A percentile compares a stretch with the other conserved stretches of the same genome.
These are phyloP conservation scores for Pseudevernia furfuracea DNA, from an alignment of 495 filamentous ascomycete genomes.

Conservation along the genomic window DNA sequence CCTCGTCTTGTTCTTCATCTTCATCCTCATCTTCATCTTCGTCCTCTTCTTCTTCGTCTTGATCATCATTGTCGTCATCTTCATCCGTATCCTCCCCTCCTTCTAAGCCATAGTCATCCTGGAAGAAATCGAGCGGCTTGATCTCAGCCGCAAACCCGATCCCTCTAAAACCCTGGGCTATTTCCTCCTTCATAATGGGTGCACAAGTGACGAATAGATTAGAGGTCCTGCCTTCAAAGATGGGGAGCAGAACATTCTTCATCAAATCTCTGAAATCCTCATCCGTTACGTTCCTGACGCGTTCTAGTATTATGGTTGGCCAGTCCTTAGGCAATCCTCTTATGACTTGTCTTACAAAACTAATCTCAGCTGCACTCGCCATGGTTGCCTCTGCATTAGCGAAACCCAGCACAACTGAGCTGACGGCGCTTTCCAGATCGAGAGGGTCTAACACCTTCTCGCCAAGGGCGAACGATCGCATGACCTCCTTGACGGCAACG, in stretches of 20 bases:
- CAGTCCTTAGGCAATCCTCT: constrained; percentile 70
- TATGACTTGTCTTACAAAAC: constrained; percentile 76
- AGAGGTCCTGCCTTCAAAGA: constrained; percentile 67
- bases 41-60: constrained; percentile 45
- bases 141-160: constrained; percentile 73
- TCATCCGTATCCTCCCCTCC: constrained; percentile 59
- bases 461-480: constrained; percentile 60
- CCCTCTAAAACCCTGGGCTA: constrained; percentile 60
- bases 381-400: constrained; percentile 85
- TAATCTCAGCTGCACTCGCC: constrained; percentile 66
- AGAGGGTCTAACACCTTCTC: constrained; percentile 61
- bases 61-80: constrained; percentile 57
- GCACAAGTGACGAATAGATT: constrained; percentile 88
- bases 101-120: constrained; percentile 86
- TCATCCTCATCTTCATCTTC: constrained; percentile 40
- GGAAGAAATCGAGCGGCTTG: constrained; percentile 68
- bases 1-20: constrained; percentile 28
- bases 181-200: constrained; percentile 75
- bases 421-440: constrained; percentile 83
- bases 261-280: constrained; percentile 73
- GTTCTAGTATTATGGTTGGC: constrained; percentile 63
- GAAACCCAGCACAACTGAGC: constrained; percentile 71
- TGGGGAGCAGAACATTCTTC: constrained; percentile 63
- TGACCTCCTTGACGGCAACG: constrained; percentile 61
- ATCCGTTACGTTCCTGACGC: constrained; percentile 64